A percentile compares a stretch with the other conserved stretches of the same genome.
Conservation (phyloP, 768 basidiomycete species). For the Tephrocybe sp. region DNA sequence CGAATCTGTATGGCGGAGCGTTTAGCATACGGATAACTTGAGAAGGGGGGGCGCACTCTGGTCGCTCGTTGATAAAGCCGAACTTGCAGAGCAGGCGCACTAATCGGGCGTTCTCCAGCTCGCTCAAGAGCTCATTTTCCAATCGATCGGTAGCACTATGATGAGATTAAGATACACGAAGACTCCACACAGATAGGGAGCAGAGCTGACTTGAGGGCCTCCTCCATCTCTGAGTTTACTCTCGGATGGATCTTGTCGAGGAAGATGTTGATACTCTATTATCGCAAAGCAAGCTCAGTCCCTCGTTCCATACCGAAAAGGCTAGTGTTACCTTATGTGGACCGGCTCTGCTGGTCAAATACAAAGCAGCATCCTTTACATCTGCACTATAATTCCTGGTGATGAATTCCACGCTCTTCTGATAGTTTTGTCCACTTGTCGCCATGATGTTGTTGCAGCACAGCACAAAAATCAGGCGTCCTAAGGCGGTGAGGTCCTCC, state of each 20-base stretch:
- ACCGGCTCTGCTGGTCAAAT: constrained; percentile 70
- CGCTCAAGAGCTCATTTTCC: constrained; percentile 81
- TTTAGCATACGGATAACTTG: background rate
- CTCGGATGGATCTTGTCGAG: constrained; percentile 77
- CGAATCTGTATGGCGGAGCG: constrained; percentile 59
- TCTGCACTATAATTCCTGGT: constrained; percentile 75
- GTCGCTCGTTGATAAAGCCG: constrained; percentile 98
- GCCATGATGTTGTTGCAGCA: constrained; percentile 68
- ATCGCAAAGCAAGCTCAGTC: background rate
- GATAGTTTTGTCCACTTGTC: constrained; percentile 60
- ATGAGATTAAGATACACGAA: no score
- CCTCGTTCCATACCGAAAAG: background rate
- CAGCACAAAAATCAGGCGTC: constrained; percentile 77
- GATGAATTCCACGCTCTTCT: constrained; percentile 75
- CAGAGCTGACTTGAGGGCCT: constrained; percentile 68
- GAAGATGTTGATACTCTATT: constrained; percentile 76
- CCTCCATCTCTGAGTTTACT: constrained; percentile 80
- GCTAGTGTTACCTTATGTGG: constrained; percentile 54
- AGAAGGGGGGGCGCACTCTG: constrained; percentile 68
- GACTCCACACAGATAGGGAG: no score
- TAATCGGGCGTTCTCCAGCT: constrained; percentile 92
- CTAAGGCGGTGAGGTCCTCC: constrained; percentile 88
- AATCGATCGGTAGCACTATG: constrained; percentile 76
- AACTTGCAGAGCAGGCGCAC: constrained; percentile 91
- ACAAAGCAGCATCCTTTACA: constrained; percentile 77